A percentile compares a stretch with the other conserved stretches of the same genome.
These are phyloP conservation scores for Apiosordaria backusii DNA, from an alignment of 495 filamentous ascomycete genomes.

Conservation along the genomic window DNA sequence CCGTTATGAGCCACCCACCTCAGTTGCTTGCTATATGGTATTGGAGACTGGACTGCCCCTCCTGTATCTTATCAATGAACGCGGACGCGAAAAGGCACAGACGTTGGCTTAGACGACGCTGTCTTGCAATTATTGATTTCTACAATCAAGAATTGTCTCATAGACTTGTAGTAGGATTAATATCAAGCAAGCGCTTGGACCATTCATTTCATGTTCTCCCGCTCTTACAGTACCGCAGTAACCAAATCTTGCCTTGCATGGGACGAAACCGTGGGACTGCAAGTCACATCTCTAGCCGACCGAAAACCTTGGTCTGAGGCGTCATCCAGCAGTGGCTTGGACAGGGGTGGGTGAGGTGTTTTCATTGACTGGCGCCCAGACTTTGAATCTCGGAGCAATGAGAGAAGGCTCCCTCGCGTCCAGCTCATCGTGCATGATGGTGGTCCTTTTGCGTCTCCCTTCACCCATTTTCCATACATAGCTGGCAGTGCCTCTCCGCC, in stretches of 20 bases:
- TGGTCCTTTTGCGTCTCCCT: neutral
- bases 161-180: neutral
- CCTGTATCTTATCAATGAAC: no score
- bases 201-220: slow-evolving; percentile 5
- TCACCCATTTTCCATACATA: neutral
- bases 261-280: slow-evolving; percentile 6
- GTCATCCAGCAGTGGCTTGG: slow-evolving; percentile 1
- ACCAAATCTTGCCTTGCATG: slow-evolving; percentile 2
- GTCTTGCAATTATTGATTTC: neutral
- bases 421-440: slow-evolving; percentile 39
- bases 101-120: neutral
- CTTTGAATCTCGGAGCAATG: slow-evolving; percentile 3
- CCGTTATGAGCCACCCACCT: neutral
- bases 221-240: neutral
- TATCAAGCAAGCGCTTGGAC: neutral
- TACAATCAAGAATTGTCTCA: neutral
- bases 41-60: neutral
- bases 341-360: slow-evolving; percentile 5
- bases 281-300: slow-evolving; percentile 2
- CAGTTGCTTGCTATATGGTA: neutral
- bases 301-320: slow-evolving; percentile 1
- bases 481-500: neutral
- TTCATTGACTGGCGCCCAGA: neutral
- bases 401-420: slow-evolving; percentile 6
- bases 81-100: neutral